Percentiles rank a stretch among this genome's conserved stretches.
phyloP scores from a whole-genome alignment of 164 flowering plant genomes.

The Vitis riparia region DNA sequence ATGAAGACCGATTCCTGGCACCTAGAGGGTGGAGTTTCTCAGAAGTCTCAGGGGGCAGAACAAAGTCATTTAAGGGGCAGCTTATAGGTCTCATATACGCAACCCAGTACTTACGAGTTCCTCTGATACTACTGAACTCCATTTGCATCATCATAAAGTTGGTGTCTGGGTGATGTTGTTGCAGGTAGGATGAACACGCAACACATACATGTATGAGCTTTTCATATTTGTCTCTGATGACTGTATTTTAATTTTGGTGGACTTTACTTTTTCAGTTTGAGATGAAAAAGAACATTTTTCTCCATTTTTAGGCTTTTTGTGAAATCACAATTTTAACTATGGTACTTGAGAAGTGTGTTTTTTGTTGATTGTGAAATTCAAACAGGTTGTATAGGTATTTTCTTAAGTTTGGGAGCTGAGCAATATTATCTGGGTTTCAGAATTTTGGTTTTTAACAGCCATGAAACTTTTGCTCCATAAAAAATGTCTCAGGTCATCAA shows the following conservation, averaged over 20 bases:
- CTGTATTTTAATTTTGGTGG: background rate
- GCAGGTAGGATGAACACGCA: conserved; percentile 7
- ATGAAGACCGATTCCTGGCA: conserved; percentile 50
- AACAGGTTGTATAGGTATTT: background rate
- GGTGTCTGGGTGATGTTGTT: conserved; percentile 38
- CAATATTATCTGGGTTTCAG: no score
- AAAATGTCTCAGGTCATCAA: background rate
- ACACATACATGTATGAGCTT: background rate
- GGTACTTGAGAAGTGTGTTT: background rate
- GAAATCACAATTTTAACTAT: background rate
- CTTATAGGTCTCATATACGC: conserved; percentile 53
- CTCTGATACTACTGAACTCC: conserved; percentile 41
- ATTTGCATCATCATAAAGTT: conserved; percentile 40
- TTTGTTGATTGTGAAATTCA: background rate
- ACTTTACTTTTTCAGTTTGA: background rate
- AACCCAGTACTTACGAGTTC: conserved; percentile 50
- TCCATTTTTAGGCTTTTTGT: background rate
- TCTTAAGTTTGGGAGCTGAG: background rate
- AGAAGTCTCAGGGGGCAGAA: conserved; percentile 33
- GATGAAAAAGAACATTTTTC: no score
- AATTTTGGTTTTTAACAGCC: background rate
- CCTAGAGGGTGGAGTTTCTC: conserved; percentile 51
- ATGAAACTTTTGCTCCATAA: background rate
- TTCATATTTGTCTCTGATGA: background rate
- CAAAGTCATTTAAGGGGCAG: conserved; percentile 51